These are phyloP conservation scores for Leccinum longicurvipes DNA, from an alignment of 768 basidiomycete genomes.

Conservation along the genomic window DNA sequence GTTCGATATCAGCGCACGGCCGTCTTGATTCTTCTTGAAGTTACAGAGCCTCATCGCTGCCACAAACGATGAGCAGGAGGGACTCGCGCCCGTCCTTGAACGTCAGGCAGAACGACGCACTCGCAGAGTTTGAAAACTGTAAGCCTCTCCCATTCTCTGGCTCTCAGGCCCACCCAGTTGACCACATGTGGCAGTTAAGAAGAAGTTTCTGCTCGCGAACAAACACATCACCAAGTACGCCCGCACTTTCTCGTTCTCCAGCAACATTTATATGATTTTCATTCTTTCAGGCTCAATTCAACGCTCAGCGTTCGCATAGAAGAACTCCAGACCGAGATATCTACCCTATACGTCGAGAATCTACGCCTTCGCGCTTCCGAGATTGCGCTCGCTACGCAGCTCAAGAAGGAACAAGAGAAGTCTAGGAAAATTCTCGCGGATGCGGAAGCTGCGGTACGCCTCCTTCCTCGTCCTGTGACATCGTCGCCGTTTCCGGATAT, in stretches of 20 bases:
- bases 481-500: background rate
- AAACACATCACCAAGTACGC: constrained; percentile 87
- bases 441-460: constrained; percentile 68
- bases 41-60: constrained; percentile 6
- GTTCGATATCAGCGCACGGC: constrained; percentile 37
- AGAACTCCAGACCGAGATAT: constrained; percentile 80
- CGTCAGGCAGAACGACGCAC: constrained; percentile 70
- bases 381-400: constrained; percentile 69
- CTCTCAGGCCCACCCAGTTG: constrained; percentile 2
- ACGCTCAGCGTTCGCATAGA: constrained; percentile 81
- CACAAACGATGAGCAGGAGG: constrained; percentile 33
- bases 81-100: constrained; percentile 48
- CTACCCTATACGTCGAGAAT: constrained; percentile 79
- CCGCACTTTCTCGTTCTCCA: constrained; percentile 1
- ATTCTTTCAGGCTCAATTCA: constrained; percentile 65
- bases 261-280: constrained; percentile 7
- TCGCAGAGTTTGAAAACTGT: constrained; percentile 86
- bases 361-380: constrained; percentile 77
- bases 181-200: constrained; percentile 70
- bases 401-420: constrained; percentile 79
- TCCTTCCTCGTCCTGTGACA: constrained; percentile 17
- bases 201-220: constrained; percentile 87
- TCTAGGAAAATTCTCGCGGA: constrained; percentile 68
- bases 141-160: constrained; percentile 28
- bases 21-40: background rate